Evolutionary conservation across 306 rosid species (phyloP).

Genomic region (Styphnolobium japonicum): DNA sequence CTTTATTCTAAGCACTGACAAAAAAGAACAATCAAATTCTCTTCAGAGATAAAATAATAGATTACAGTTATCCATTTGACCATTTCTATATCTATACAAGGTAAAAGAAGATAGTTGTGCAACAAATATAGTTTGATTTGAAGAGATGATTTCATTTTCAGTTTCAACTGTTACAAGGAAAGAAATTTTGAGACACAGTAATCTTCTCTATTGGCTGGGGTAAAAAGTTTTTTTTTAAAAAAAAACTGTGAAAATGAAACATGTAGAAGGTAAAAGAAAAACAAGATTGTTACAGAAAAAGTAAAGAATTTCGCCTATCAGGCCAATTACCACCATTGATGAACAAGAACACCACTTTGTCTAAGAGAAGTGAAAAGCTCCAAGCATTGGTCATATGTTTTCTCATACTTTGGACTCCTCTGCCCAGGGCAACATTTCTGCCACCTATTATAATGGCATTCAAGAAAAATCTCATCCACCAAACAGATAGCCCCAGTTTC

Average conservation of each 20-base stretch:
- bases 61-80: not conserved
- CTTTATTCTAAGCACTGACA: not conserved
- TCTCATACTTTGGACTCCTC: slow-evolving; percentile 86
- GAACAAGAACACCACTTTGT: slow-evolving; percentile 93
- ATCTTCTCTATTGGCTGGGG: slow-evolving; percentile 21
- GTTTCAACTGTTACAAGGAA: slow-evolving; percentile 40
- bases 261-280: slow-evolving; percentile 16
- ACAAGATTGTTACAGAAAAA: slow-evolving; percentile 26
- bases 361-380: slow-evolving; percentile 72
- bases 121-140: slow-evolving; percentile 14
- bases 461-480: slow-evolving; percentile 92
- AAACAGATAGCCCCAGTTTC: slow-evolving; percentile 90
- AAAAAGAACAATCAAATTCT: slow-evolving; percentile 2
- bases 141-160: slow-evolving; percentile 40
- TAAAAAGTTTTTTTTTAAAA: not conserved
- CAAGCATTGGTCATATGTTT: slow-evolving; percentile 80
- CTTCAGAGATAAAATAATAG: not conserved
- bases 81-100: slow-evolving; percentile 18
- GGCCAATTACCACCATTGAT: slow-evolving; percentile 81
- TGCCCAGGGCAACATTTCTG: slow-evolving; percentile 94
- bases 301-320: slow-evolving; percentile 22
- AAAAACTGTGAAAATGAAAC: not conserved
- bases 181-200: slow-evolving; percentile 15
- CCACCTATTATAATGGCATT: slow-evolving; percentile 97
- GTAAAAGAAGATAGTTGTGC: not conserved